Conservation (phyloP, 208 protist species). For the Leptomonas pyrrhocoris region DNA sequence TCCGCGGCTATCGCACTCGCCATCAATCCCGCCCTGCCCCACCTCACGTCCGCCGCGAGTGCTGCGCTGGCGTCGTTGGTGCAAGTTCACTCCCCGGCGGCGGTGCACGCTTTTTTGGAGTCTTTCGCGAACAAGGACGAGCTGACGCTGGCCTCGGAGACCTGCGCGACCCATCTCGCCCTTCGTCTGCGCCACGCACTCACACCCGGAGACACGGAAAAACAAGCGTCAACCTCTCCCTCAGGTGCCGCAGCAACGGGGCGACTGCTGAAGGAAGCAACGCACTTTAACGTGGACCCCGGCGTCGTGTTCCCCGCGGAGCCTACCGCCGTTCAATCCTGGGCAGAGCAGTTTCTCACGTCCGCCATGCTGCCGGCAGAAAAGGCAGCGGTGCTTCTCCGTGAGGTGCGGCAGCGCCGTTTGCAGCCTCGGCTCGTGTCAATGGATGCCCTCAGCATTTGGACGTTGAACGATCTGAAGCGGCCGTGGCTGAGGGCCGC, state of each 20-base stretch:
- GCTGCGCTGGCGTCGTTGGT: constrained; percentile 53
- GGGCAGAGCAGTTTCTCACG: constrained; percentile 44
- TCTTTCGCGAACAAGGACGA: constrained; percentile 61
- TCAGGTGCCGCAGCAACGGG: not conserved
- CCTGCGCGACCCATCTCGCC: constrained; percentile 66
- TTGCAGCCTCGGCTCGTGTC: constrained; percentile 58
- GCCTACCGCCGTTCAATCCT: constrained; percentile 50
- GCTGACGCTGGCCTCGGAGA: constrained; percentile 42
- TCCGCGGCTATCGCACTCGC: constrained; percentile 56
- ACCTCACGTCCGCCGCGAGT: constrained; percentile 37
- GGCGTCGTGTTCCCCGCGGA: constrained; percentile 61
- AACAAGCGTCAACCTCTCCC: no score
- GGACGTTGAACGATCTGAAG: constrained; percentile 66
- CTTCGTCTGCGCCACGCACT: constrained; percentile 38
- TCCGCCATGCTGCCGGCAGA: constrained; percentile 32
- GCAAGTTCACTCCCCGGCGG: constrained; percentile 42
- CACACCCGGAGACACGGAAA: not conserved
- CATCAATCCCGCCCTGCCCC: constrained; percentile 54
- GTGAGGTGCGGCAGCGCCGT: constrained; percentile 30
- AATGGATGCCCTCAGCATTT: constrained; percentile 61
- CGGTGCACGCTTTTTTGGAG: constrained; percentile 59
- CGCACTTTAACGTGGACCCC: constrained; percentile 63
- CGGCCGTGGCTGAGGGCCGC: constrained; percentile 47
- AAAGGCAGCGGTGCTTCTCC: constrained; percentile 31
- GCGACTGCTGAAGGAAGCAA: constrained; percentile 24